phyloP scores from a whole-genome alignment of 768 basidiomycete species.

The Pisolithus sp. region DNA sequence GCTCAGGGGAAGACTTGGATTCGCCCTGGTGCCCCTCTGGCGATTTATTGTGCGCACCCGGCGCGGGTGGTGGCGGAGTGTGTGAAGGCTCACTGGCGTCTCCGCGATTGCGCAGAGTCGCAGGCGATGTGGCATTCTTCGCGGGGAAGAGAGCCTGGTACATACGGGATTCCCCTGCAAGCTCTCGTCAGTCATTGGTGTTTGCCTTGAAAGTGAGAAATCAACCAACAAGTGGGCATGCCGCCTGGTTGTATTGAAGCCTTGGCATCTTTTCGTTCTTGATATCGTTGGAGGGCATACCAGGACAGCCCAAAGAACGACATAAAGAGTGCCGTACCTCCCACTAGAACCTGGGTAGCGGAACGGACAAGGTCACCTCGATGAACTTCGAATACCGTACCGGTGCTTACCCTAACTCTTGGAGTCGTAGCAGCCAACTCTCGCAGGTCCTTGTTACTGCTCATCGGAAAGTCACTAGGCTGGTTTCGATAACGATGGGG shows the following conservation, averaged over 20 bases:
- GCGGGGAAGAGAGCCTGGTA: slow-evolving; percentile 14
- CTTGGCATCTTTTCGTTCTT: slow-evolving; percentile 14
- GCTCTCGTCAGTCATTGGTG: neutral
- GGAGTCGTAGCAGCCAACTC: neutral
- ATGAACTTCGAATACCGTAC: neutral
- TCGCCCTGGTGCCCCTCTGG: neutral
- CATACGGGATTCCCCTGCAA: slow-evolving; percentile 24
- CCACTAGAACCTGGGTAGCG: slow-evolving; percentile 17
- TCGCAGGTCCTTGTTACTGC: neutral
- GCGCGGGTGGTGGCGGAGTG: neutral
- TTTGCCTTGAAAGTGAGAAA: neutral
- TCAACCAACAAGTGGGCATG: slow-evolving; percentile 14
- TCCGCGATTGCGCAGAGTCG: neutral
- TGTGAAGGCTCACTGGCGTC: neutral
- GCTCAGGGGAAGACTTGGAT: neutral
- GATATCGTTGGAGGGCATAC: slow-evolving; percentile 14
- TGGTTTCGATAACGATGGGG: neutral
- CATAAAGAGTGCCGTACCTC: slow-evolving; percentile 17
- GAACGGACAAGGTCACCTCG: neutral
- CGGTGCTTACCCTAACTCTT: neutral
- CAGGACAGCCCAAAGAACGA: slow-evolving; percentile 16
- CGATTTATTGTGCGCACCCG: neutral
- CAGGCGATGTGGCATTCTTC: slow-evolving; percentile 14
- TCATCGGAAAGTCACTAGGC: neutral
- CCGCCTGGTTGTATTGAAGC: slow-evolving; percentile 3